Evolutionary conservation across 2,329 filamentous ascomycete genomes (phyloP).

Genomic region (Exophiala bonariae): DNA sequence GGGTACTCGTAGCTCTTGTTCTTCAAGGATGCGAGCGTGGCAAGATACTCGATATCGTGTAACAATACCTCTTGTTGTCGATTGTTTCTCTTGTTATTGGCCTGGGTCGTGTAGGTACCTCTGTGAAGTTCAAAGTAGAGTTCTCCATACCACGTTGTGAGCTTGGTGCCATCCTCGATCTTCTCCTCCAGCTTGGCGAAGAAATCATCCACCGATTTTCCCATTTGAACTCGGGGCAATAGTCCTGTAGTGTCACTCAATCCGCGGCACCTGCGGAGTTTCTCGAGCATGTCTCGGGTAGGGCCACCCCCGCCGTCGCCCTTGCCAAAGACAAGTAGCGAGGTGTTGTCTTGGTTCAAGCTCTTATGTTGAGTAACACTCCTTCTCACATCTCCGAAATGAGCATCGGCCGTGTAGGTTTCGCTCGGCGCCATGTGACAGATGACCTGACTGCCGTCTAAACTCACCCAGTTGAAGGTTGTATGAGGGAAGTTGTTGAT

Average conservation of each 20-base stretch:
- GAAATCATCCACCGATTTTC: slow-evolving; percentile 89
- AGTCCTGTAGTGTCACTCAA: slow-evolving; percentile 83
- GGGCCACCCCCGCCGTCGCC: slow-evolving; percentile 95
- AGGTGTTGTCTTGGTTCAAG: slow-evolving; percentile 87
- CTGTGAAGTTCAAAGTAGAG: slow-evolving; percentile 97
- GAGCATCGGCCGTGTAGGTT: slow-evolving; percentile 90
- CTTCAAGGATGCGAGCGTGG: slow-evolving; percentile 78
- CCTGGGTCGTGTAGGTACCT: slow-evolving; percentile 94
- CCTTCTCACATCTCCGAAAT: slow-evolving; percentile 90
- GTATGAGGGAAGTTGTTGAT: slow-evolving; percentile 99
- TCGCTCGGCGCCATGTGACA: slow-evolving; percentile 97
- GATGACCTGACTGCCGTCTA: slow-evolving; percentile 93
- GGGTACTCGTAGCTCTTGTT: slow-evolving; percentile 80
- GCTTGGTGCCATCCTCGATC: slow-evolving; percentile 62
- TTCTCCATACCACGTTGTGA: slow-evolving; percentile 97
- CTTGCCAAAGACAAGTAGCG: slow-evolving; percentile 91
- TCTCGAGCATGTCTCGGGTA: slow-evolving; percentile 91
- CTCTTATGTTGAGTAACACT: slow-evolving; percentile 93
- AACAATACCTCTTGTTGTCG: slow-evolving; percentile 81
- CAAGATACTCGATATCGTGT: slow-evolving; percentile 82
- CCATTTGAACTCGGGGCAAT: slow-evolving; percentile 85
- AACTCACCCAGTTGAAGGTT: slow-evolving; percentile 96
- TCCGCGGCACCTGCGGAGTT: slow-evolving; percentile 86
- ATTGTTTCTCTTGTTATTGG: slow-evolving; percentile 96
- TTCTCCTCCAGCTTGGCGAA: slow-evolving; percentile 84